These are phyloP conservation scores for Euphorbia celastroides DNA, from an alignment of 441 rosid species.

Conservation along the genomic window DNA sequence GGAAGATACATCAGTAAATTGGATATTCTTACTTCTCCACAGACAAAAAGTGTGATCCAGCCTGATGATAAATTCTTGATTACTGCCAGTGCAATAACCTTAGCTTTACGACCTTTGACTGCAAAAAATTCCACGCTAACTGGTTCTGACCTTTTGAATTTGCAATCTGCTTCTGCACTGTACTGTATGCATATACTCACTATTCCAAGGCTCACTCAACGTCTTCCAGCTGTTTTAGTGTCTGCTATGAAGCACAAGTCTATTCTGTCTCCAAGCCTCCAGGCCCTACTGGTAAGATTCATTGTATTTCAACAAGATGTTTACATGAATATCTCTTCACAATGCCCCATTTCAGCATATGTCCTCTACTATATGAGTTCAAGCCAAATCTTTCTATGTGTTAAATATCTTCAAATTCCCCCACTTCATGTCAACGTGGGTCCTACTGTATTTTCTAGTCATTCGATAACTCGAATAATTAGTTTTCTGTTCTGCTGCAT, in stretches of 20 bases:
- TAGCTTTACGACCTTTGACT: slow-evolving; percentile 83
- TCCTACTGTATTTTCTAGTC: no score
- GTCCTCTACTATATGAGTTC: not conserved
- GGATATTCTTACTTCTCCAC: slow-evolving; percentile 28
- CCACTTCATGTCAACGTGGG: no score
- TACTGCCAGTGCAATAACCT: slow-evolving; percentile 73
- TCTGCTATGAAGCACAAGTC: slow-evolving; percentile 86
- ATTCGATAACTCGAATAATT: no score
- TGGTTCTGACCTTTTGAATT: slow-evolving; percentile 25
- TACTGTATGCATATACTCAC: slow-evolving; percentile 62
- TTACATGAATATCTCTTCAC: not conserved
- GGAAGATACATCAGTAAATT: slow-evolving; percentile 58
- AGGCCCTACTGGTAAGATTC: slow-evolving; percentile 65
- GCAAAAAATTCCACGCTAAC: slow-evolving; percentile 26
- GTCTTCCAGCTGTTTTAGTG: slow-evolving; percentile 68
- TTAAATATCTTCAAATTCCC: not conserved
- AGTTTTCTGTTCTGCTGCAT: not conserved
- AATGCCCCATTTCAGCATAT: not conserved
- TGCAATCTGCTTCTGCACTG: slow-evolving; percentile 43
- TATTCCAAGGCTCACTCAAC: slow-evolving; percentile 67
- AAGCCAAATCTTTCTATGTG: no score
- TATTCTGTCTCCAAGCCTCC: slow-evolving; percentile 64
- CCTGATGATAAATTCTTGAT: slow-evolving; percentile 69
- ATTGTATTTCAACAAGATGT: slow-evolving; percentile 22
- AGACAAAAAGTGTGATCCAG: slow-evolving; percentile 28